phyloP scores from a whole-genome alignment of 345 rosid genomes.

The Pseudoturritis turrita region DNA sequence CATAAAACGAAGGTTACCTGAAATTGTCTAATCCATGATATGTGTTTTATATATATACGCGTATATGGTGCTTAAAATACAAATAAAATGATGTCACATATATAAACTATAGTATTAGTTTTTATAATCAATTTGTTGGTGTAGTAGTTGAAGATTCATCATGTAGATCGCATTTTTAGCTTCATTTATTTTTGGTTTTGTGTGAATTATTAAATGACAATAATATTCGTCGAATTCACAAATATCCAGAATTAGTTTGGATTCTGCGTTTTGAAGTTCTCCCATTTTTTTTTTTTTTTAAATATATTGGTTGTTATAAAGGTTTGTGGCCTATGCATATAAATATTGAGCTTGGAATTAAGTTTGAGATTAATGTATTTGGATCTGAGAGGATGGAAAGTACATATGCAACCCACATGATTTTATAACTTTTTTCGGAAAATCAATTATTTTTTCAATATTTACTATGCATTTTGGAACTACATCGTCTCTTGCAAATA shows the following conservation, averaged over 20 bases:
- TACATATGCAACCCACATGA: constrained; percentile 2
- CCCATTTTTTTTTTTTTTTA: not conserved
- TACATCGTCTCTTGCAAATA: not conserved
- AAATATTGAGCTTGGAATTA: not conserved
- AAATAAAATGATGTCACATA: not conserved
- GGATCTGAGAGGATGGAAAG: constrained; percentile 5
- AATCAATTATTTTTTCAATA: not conserved
- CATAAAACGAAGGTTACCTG: constrained; percentile 17
- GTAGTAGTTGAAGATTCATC: not conserved
- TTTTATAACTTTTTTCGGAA: not conserved
- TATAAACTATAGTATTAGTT: not conserved
- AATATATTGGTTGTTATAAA: not conserved
- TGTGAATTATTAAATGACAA: no score
- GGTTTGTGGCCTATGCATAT: not conserved
- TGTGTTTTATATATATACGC: not conserved
- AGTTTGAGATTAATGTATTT: not conserved
- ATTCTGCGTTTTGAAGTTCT: no score
- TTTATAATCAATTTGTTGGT: not conserved
- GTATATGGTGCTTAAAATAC: not conserved
- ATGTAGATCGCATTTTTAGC: not conserved
- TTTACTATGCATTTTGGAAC: not conserved
- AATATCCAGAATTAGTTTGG: no score
- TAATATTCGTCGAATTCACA: no score
- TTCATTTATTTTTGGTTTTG: no score
- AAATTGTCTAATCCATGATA: constrained; percentile 15